Evolutionary conservation across 371 early-diverging fungal genomes (phyloP).

Genomic region (Vairimorpha apis): DNA sequence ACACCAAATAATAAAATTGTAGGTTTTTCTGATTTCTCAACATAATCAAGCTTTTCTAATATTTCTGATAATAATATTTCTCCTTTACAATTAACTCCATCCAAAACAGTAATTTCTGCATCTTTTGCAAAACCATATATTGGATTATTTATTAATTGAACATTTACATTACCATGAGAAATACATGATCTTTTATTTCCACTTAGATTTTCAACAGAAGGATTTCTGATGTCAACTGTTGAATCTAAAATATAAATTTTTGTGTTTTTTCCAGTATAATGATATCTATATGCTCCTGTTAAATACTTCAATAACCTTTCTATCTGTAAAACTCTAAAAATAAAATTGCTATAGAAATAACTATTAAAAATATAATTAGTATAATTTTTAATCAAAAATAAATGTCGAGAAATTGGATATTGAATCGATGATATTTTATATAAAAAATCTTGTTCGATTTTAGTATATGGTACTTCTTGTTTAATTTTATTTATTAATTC

Average conservation of each 20-base stretch:
- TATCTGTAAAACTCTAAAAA: constrained; percentile 41
- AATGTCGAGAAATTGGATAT: constrained; percentile 31
- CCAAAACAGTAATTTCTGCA: constrained; percentile 32
- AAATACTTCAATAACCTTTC: constrained; percentile 34
- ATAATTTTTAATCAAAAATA: constrained; percentile 48
- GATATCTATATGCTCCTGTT: constrained; percentile 41
- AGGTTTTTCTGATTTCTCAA: constrained; percentile 14
- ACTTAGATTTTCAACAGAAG: constrained; percentile 34
- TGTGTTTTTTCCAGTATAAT: constrained; percentile 54
- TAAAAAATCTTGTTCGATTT: constrained; percentile 38
- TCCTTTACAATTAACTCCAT: constrained; percentile 48
- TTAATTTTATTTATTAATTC: background rate
- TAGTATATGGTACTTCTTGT: background rate
- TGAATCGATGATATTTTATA: constrained; percentile 21
- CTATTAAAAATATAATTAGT: constrained; percentile 50
- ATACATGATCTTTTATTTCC: constrained; percentile 25
- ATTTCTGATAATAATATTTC: constrained; percentile 51
- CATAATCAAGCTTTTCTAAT: constrained; percentile 45
- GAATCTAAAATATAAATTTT: constrained; percentile 53
- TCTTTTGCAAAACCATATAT: constrained; percentile 55
- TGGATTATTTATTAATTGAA: constrained; percentile 23
- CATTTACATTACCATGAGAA: constrained; percentile 37
- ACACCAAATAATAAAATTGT: constrained; percentile 54
- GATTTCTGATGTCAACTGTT: constrained; percentile 21
- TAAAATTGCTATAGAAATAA: constrained; percentile 39